Conservation (phyloP, 768 basidiomycete species). For the Trametes villosa region DNA sequence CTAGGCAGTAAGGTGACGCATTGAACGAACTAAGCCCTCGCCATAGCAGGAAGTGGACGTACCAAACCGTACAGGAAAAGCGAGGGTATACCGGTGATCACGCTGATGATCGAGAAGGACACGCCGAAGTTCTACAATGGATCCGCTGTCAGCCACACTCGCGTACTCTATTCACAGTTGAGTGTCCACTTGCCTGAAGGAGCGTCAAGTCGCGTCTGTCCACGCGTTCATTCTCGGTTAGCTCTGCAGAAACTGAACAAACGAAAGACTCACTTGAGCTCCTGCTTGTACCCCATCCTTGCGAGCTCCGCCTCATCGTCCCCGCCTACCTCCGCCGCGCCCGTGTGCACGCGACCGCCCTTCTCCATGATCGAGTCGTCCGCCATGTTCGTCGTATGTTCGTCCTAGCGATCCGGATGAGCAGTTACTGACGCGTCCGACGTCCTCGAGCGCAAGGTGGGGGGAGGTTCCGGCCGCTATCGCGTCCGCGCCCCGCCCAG, state of each 20-base stretch:
- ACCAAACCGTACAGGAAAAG: constrained; percentile 73
- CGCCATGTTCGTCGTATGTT: constrained; percentile 6
- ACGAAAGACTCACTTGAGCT: constrained; percentile 52
- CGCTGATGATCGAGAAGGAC: constrained; percentile 77
- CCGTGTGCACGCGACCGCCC: constrained; percentile 3
- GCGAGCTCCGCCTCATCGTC: constrained; percentile 66
- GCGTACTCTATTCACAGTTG: constrained; percentile 3
- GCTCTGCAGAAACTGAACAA: not conserved
- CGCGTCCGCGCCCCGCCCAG: not conserved
- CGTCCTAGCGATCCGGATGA: not conserved
- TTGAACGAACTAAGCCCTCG: not conserved
- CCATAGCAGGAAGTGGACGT: constrained; percentile 27
- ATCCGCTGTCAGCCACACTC: not conserved
- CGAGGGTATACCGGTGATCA: constrained; percentile 74
- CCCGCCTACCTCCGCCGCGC: not conserved
- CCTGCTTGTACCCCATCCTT: constrained; percentile 75
- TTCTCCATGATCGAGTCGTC: constrained; percentile 20
- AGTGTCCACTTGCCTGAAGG: constrained; percentile 53
- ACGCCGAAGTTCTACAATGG: constrained; percentile 65
- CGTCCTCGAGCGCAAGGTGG: no score
- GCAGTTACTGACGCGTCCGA: not conserved
- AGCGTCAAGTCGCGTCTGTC: constrained; percentile 63
- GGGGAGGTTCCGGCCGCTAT: not conserved
- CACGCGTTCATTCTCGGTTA: not conserved
- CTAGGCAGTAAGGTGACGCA: constrained; percentile 37